Base-by-base conservation (phyloP, 495 filamentous ascomycete species). In the Aspergillus steynii region DNA sequence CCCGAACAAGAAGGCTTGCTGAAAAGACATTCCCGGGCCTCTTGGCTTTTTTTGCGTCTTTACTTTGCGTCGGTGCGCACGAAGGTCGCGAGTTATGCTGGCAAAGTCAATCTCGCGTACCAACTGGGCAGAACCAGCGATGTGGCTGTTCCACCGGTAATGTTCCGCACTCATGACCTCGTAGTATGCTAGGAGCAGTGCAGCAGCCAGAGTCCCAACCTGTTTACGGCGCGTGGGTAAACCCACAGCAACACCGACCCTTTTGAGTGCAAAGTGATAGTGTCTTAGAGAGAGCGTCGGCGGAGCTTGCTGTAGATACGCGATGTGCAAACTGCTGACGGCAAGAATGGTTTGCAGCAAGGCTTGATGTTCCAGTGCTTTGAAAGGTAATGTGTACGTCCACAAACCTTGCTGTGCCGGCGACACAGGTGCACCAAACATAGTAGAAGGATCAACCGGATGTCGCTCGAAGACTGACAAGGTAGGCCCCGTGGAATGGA, bases 141-240 rank as follows among this genome's bases (percentile, higher is more conserved):
- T 80, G 69, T 99, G 95, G 57, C 86, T 93, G 65, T 90, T 93
- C 95, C 95, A 99, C 73, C 96, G 96, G 54, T 89, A 85, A 67
- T 97, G 95, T 65, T 99, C 95, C 15, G 93, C 95, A 50, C 90
- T 89, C 84, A 93, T 93, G 26, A 96, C 91, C 71, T 98, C 95
- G 68, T 96, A 99, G 67, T 90, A 99, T 1, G 88, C 91, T 27
- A 99, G 83, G 20, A 97, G 76, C n/a, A 96, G 77, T 1, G 91
- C 90, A 15, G 95, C 92, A 12, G 94, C 93, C 15, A 99, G 78
- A 0, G 94, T 97, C 0, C 90, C 87, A 10, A 91, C 81, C 60
- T 92, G 86, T 15, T 84, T 85, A n/a, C 95, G 87, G 66, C 88
- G 87, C 53, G 69, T 81, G 10, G 86, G 84, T 47, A 90, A 83